phyloP scores from a whole-genome alignment of 306 rosid species.

The Myrica gale region DNA sequence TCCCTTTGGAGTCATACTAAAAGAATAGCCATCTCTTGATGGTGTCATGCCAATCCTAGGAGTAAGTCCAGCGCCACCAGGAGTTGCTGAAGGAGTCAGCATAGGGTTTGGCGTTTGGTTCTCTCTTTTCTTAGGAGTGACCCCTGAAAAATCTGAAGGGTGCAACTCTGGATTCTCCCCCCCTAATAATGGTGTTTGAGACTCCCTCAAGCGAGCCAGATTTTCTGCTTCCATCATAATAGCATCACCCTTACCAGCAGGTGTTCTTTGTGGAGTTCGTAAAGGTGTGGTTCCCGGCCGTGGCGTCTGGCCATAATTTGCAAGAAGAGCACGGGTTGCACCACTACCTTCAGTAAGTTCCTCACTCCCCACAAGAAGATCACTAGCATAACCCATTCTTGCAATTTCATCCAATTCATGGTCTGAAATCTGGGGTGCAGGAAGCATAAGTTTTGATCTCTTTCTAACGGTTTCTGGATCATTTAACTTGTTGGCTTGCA shows the following conservation, averaged over 20 bases:
- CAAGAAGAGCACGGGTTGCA: conserved; percentile 84
- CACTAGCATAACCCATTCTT: conserved; percentile 92
- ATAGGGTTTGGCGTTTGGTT: conserved; percentile 79
- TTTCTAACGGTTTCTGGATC: conserved; percentile 92
- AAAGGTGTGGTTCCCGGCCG: conserved; percentile 70
- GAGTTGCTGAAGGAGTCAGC: conserved; percentile 89
- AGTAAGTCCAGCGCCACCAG: conserved; percentile 74
- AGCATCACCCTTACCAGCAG: conserved; percentile 88
- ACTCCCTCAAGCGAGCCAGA: conserved; percentile 90
- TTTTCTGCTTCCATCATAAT: conserved; percentile 98
- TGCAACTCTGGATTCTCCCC: conserved; percentile 94
- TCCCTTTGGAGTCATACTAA: conserved; percentile 80
- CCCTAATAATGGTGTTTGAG: conserved; percentile 92
- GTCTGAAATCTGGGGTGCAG: conserved; percentile 93
- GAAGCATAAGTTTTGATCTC: conserved; percentile 92
- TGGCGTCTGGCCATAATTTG: conserved; percentile 86
- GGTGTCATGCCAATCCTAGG: conserved; percentile 87
- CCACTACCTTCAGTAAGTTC: conserved; percentile 71
- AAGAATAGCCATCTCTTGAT: conserved; percentile 73
- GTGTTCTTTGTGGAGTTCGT: conserved; percentile 92
- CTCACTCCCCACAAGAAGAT: conserved; percentile 70
- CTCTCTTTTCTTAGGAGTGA: conserved; percentile 84
- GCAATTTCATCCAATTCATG: conserved; percentile 93
- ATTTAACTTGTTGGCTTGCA: conserved; percentile 88
- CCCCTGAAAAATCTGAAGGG: conserved; percentile 96